Evolutionary conservation across 2,329 filamentous ascomycete genomes (phyloP).

Genomic region (Pestalotiopsis sp.): DNA sequence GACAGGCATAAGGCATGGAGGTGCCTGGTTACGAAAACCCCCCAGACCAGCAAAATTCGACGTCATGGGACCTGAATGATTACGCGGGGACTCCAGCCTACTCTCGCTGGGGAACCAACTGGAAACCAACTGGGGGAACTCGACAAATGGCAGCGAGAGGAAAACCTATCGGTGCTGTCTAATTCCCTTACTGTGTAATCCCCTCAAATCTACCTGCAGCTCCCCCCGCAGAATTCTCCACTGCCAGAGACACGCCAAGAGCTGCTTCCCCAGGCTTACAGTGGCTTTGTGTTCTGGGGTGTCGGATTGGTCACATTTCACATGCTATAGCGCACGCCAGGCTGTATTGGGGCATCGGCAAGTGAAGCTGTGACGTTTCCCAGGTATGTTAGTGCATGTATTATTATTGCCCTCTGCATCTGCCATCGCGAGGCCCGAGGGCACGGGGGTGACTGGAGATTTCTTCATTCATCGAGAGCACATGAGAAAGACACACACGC

Average conservation of each 20-base stretch:
- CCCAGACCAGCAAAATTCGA: background rate
- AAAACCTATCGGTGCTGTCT: background rate
- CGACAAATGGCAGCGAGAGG: slow-evolving; percentile 2
- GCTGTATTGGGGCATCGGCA: background rate
- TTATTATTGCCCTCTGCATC: background rate
- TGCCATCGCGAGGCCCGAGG: too few relatives aligned
- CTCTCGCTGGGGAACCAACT: too few relatives aligned
- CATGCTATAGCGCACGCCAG: background rate
- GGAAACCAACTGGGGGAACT: too few relatives aligned
- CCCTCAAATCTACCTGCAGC: background rate
- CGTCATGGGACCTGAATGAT: slow-evolving; percentile 4
- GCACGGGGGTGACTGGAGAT: too few relatives aligned
- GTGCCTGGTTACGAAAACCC: background rate
- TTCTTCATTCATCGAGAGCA: too few relatives aligned
- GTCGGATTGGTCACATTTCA: background rate
- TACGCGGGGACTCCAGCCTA: background rate
- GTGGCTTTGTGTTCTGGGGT: background rate
- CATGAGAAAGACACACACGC: too few relatives aligned
- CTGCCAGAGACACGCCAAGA: background rate
- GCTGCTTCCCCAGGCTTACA: background rate
- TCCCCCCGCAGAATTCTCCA: slow-evolving; percentile 3
- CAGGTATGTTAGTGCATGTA: background rate
- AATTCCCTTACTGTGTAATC: background rate
- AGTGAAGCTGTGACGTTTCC: background rate
- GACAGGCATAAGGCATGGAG: too few relatives aligned